Percentiles rank a stretch among this genome's conserved stretches.
phyloP scores from a whole-genome alignment of 345 rosid species.

The Syzygium grande region DNA sequence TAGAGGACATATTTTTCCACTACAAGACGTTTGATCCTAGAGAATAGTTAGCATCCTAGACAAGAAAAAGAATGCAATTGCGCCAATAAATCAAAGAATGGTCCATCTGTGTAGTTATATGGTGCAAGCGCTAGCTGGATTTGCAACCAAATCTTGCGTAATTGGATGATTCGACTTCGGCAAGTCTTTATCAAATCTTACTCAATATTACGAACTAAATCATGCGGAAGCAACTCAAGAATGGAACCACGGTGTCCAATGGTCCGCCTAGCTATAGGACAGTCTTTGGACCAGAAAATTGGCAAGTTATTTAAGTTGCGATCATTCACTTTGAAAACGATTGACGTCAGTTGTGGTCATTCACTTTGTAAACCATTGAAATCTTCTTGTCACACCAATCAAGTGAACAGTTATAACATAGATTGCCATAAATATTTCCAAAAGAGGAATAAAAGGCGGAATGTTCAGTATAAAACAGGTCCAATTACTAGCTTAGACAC shows the following conservation, averaged over 20 bases:
- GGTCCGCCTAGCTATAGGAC: background rate
- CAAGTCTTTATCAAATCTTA: background rate
- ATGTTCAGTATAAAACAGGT: background rate
- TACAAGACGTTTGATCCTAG: background rate
- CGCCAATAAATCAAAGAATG: background rate
- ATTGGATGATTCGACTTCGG: background rate
- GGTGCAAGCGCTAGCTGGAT: background rate
- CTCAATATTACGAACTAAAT: background rate
- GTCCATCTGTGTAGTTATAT: background rate
- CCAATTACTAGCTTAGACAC: background rate
- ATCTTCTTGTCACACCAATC: background rate
- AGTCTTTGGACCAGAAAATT: background rate
- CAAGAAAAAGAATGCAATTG: background rate
- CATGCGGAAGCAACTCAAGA: background rate
- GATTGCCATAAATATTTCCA: background rate
- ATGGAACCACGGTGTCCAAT: background rate
- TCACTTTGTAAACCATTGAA: background rate
- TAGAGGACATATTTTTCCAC: background rate
- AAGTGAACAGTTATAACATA: background rate
- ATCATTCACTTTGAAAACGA: background rate
- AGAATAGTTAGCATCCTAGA: background rate
- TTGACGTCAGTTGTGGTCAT: background rate
- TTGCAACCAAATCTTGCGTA: background rate
- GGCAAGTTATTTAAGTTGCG: background rate
- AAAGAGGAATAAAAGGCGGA: background rate